A percentile compares a stretch with the other conserved stretches of the same genome.
Conservation (phyloP, 2,329 filamentous ascomycete genomes). For the Ilyonectria robusta region DNA sequence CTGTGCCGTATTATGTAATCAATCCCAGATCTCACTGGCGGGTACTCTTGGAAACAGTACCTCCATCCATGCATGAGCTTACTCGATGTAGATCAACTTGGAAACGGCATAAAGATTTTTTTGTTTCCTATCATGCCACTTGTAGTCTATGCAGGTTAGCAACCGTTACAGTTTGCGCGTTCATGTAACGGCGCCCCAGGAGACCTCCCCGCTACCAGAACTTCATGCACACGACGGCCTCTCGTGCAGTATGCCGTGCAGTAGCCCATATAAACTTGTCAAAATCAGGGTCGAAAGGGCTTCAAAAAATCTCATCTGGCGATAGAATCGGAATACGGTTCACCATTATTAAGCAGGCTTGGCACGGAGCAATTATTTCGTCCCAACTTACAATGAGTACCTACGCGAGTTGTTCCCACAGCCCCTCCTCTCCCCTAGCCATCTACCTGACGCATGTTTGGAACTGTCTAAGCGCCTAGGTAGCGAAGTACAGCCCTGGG, state of each 20-base stretch:
- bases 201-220: neutral
- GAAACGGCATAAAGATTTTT: constrained; percentile 2
- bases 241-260: neutral
- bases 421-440: constrained; percentile 2
- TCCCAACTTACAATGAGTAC: neutral
- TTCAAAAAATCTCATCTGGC: neutral
- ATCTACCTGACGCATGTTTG: constrained; percentile 32
- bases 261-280: no score
- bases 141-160: constrained; percentile 11
- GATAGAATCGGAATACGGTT: neutral
- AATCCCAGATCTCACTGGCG: neutral
- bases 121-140: constrained; percentile 17
- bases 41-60: neutral
- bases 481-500: constrained; percentile 5
- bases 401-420: neutral
- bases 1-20: constrained; percentile 18
- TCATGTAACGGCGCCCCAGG: neutral
- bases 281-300: neutral
- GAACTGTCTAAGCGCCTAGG: constrained; percentile 32
- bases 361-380: constrained; percentile 3
- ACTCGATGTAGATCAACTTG: constrained; percentile 1
- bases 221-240: neutral
- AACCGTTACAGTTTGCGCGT: neutral
- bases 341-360: neutral
- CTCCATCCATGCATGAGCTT: neutral